Conservation (phyloP, 345 rosid genomes). For the Stellera chamaejasme region DNA sequence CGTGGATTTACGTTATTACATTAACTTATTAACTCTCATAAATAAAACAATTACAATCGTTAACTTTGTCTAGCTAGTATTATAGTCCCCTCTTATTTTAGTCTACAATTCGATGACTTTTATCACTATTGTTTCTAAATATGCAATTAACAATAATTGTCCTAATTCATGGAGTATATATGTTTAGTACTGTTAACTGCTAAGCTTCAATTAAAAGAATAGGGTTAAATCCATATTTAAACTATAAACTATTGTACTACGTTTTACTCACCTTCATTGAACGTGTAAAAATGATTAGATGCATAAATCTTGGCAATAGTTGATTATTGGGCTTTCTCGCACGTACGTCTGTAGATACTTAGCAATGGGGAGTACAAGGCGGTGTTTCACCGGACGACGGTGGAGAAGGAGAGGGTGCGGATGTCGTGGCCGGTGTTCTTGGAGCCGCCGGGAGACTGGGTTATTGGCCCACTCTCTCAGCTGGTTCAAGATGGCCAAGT, state of each 20-base stretch:
- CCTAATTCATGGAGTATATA: not conserved
- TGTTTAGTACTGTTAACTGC: not conserved
- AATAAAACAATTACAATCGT: no score
- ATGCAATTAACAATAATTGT: no score
- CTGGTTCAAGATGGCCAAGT: constrained; percentile 33
- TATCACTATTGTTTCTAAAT: no score
- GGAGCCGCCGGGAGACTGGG: constrained; percentile 62
- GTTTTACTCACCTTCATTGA: not conserved
- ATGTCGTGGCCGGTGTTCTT: constrained; percentile 98
- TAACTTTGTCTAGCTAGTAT: no score
- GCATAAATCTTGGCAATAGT: not conserved
- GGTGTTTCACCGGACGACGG: constrained; percentile 67
- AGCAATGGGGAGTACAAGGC: constrained; percentile 68
- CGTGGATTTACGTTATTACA: no score
- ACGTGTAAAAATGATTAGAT: not conserved
- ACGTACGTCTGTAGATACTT: constrained; percentile 36
- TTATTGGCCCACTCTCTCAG: constrained; percentile 59
- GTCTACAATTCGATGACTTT: no score
- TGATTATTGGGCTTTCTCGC: not conserved
- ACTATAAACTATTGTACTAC: no score
- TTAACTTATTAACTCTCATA: no score
- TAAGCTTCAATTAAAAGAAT: not conserved
- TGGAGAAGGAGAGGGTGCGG: constrained; percentile 56
- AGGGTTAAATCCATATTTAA: not conserved
- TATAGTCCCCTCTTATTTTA: no score